These are phyloP conservation scores for Fusarium duplospermum DNA, from an alignment of 2,329 filamentous ascomycete species.

Conservation along the genomic window DNA sequence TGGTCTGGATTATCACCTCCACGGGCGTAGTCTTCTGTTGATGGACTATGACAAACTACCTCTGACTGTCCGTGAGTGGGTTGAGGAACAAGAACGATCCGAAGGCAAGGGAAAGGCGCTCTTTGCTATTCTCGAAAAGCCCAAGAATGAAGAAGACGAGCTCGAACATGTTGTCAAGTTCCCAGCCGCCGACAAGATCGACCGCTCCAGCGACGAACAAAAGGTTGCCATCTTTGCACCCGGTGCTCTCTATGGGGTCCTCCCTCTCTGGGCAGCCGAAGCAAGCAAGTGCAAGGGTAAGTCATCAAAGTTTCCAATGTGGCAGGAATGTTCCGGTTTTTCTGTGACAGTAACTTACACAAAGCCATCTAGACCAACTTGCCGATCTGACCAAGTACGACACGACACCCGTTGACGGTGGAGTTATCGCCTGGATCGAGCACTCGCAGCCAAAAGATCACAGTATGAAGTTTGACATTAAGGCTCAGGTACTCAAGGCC, in stretches of 20 bases:
- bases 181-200: constrained; percentile 39
- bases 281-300: constrained; percentile 56
- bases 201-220: constrained; percentile 48
- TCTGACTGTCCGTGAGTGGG: constrained; percentile 58
- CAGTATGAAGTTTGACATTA: constrained; percentile 51
- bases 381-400: constrained; percentile 46
- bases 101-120: constrained; percentile 51
- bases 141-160: constrained; percentile 52
- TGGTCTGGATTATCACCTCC: constrained; percentile 63
- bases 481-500: constrained; percentile 48
- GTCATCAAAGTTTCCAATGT: constrained; percentile 16
- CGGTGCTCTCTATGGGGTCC: constrained; percentile 60
- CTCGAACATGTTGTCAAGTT: constrained; percentile 53
- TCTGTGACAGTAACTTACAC: constrained; percentile 3
- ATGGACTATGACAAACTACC: constrained; percentile 61
- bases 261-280: constrained; percentile 63
- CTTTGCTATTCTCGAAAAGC: constrained; percentile 56
- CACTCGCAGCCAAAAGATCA: constrained; percentile 47
- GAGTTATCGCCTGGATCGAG: constrained; percentile 46
- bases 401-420: constrained; percentile 38
- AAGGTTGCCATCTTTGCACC: constrained; percentile 63
- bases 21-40: constrained; percentile 59
- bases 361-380: constrained; percentile 38
- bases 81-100: constrained; percentile 55
- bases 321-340: background rate